Evolutionary conservation across 495 filamentous ascomycete species (phyloP), one percentile per base, ranked within the genome.

Genomic region (Penicillium atrosanguineum): DNA sequence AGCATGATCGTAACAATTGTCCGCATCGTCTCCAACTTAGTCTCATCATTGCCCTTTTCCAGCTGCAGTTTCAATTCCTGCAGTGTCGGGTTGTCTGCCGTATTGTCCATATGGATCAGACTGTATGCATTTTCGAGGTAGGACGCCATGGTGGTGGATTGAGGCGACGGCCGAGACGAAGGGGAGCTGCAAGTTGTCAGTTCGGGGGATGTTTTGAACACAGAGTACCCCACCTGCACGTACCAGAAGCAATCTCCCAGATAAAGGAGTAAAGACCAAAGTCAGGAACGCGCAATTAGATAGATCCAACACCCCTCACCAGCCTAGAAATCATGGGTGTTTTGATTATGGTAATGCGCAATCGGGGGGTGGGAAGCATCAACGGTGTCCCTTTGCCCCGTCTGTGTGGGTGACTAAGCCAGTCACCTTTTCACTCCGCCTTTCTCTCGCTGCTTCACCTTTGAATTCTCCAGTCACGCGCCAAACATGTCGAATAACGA

Each of bases 11-110:
- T 96, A 57, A 97, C 80, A 73, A 99, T 88, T 76, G 87, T 86
- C 81, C 94, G 94, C 95, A 99, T 97, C 15, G 95, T 97, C 60
- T 97, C 95, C 72, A 95, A 78, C 79, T 99, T 99, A 62, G 84
- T 84, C 69, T 99, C 95, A 75, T 99, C 95, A 56, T 79, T 95
- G 56, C 95, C 95, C 77, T 97, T 97, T 72, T 99, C 95, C 60
- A 99, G 79, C 78, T 96, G 91, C 58, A 86, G 87, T 70, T 89
- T 90, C 69, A 99, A 77, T 75, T 97, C 94, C 67, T 90, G 89
- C 68, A 91, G 72, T 19, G 89, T 87, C 28, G 95, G 94, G 56
- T 92, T 86, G 74, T 97, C 95, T 42, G 91, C 86, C 48, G 90
- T 79, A 76, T 95, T 97, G 81, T 97, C 95, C 81, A 90, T 79